Conservation (phyloP, 495 filamentous ascomycete species). For the Penicillium nucicola region DNA sequence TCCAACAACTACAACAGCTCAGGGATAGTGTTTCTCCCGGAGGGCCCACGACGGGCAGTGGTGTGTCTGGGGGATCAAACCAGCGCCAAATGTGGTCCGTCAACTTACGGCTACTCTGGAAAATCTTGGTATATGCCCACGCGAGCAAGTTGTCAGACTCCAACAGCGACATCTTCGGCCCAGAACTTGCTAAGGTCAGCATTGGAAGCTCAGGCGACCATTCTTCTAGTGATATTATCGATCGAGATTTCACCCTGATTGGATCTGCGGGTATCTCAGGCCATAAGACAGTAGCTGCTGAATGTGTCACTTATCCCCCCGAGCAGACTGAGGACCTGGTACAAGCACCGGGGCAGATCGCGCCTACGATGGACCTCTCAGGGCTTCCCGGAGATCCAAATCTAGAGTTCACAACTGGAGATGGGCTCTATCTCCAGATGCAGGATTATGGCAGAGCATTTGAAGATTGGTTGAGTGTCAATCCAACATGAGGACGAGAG, state of each 20-base stretch:
- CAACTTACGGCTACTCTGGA: constrained; percentile 29
- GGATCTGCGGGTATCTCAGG: constrained; percentile 36
- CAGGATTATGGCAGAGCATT: constrained; percentile 33
- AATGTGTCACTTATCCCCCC: constrained; percentile 32
- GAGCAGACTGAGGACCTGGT: constrained; percentile 23
- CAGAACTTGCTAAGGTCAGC: constrained; percentile 19
- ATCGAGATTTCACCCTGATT: constrained; percentile 30
- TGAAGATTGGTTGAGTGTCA: constrained; percentile 33
- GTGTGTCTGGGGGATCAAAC: not conserved
- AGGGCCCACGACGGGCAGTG: constrained; percentile 1
- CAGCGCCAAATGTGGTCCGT: constrained; percentile 24
- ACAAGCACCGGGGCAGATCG: constrained; percentile 3
- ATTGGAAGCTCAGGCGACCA: constrained; percentile 4
- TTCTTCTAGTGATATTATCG: constrained; percentile 13
- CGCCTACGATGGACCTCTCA: constrained; percentile 10
- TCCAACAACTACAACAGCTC: constrained; percentile 24
- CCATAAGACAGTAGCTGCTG: constrained; percentile 29
- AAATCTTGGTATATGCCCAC: constrained; percentile 29
- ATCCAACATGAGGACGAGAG: constrained; percentile 6
- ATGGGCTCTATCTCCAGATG: constrained; percentile 26
- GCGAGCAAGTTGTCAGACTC: constrained; percentile 18
- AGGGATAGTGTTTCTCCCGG: constrained; percentile 28
- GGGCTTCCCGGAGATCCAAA: constrained; percentile 14
- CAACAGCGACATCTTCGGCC: constrained; percentile 24
- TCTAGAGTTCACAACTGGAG: constrained; percentile 15